These are phyloP conservation scores for Mycosphaerella arachidis DNA, from an alignment of 2,329 filamentous ascomycete species.

Conservation along the genomic window DNA sequence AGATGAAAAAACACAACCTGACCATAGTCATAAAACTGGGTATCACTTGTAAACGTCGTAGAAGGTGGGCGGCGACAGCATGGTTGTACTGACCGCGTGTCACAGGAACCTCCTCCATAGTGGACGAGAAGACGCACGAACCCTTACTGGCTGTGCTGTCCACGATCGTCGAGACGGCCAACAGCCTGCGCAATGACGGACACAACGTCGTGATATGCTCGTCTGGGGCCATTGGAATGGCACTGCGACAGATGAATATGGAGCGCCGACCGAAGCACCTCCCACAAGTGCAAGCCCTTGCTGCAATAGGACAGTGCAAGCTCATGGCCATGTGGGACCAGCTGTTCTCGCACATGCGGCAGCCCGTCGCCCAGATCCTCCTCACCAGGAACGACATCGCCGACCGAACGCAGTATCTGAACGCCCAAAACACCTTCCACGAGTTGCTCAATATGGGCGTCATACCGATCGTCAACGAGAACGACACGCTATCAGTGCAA, in stretches of 20 bases:
- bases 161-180: conserved; percentile 89
- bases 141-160: conserved; percentile 86
- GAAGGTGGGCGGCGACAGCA: conserved; percentile 1
- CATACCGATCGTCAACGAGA: conserved; percentile 98
- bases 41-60: conserved; percentile 38
- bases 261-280: conserved; percentile 85
- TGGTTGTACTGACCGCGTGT: conserved; percentile 10
- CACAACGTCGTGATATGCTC: conserved; percentile 95
- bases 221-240: conserved; percentile 93
- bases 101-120: conserved; percentile 94
- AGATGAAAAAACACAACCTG: conserved; percentile 66
- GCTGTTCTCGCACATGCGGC: conserved; percentile 78
- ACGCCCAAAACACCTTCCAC: conserved; percentile 90
- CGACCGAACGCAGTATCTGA: conserved; percentile 90
- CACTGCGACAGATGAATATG: conserved; percentile 82
- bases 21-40: conserved; percentile 85
- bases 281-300: conserved; percentile 84
- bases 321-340: conserved; percentile 95
- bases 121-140: conserved; percentile 92
- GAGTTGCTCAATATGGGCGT: conserved; percentile 91
- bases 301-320: conserved; percentile 91
- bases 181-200: conserved; percentile 80
- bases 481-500: conserved; percentile 91
- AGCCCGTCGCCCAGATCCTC: conserved; percentile 91
- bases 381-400: conserved; percentile 94